phyloP scores from a whole-genome alignment of 306 rosid species.

The Castanea mollissima region DNA sequence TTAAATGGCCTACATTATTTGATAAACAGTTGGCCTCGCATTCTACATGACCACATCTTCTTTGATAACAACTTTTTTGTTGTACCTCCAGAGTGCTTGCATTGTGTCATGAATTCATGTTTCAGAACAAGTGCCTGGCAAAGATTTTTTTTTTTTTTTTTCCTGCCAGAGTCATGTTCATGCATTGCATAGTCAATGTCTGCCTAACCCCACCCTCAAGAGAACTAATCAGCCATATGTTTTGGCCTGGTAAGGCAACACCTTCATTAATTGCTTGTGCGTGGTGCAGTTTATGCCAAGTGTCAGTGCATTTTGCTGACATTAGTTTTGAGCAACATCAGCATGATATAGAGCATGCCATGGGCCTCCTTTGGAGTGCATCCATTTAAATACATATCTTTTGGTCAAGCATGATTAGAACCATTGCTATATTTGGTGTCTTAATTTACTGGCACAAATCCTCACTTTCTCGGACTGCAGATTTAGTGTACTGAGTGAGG shows the following conservation, averaged over 20 bases:
- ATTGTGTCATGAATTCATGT: not conserved
- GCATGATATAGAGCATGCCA: not conserved
- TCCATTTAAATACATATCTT: constrained; percentile 19
- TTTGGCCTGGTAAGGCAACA: not conserved
- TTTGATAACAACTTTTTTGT: not conserved
- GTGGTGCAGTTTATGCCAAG: not conserved
- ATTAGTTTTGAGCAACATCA: not conserved
- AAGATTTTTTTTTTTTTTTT: not conserved
- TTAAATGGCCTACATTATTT: not conserved
- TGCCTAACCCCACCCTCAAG: not conserved
- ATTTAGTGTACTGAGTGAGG: not conserved
- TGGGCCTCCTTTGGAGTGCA: not conserved
- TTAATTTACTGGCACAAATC: constrained; percentile 15
- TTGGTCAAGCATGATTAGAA: constrained; percentile 18
- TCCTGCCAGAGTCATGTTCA: not conserved
- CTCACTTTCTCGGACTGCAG: constrained; percentile 22
- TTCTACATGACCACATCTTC: not conserved
- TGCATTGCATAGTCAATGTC: not conserved
- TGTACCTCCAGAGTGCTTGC: not conserved
- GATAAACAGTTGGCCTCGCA: not conserved
- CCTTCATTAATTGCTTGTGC: not conserved
- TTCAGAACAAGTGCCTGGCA: not conserved
- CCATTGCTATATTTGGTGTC: constrained; percentile 9
- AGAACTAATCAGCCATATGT: not conserved
- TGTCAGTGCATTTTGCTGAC: not conserved